Base-by-base conservation (phyloP, 2,329 filamentous ascomycete species). In the Trichoderma citrinoviride region DNA sequence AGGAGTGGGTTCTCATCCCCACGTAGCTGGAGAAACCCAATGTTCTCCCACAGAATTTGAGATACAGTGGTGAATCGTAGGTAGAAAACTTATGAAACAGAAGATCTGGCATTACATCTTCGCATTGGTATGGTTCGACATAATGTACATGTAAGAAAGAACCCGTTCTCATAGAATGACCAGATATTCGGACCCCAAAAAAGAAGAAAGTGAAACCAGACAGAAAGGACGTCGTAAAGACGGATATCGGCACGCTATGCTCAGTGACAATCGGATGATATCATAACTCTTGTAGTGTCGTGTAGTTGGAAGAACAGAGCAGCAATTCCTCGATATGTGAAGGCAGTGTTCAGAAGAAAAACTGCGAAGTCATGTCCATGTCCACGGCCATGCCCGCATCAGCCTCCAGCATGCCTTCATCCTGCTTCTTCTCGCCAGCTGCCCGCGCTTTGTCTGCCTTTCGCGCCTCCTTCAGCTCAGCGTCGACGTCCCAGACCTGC, bases 401-500 rank as follows among this genome's bases (percentile, higher is more conserved):
- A 1, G n/a, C 3, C 27, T 46, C 60, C 6, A 19, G 10, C 15
- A 10, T 1, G 7, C 7, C 14, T 19, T 54, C 60, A 29, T 3
- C 33, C 47, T 43, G 27, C 40, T 46, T 54, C 29, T 53, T 53
- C 15, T 10, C 14, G n/a, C 67, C 23, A 52, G 56, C n/a, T 49
- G 58, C 23, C 65, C 15, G 52, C 21, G 37, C 17, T 50, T 56
- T 41, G 54, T 60, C 65, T 23, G 64, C 44, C 67, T 69, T 72
- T 7, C 72, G 71, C 8, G 71, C 73, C 63, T 73, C 66, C 0
- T 74, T 72, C 8, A 81, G 70, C 62, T 81, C 77, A 1, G 67
- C 69, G 43, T 77, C 76, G 46, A 77, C 70, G 54, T 78, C 70
- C 74, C 73, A 78, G 15, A 71, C 67, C 57, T 76, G 70, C 47